phyloP scores from a whole-genome alignment of 352 stramenopile genomes.

The Phytopythium delawarense region DNA sequence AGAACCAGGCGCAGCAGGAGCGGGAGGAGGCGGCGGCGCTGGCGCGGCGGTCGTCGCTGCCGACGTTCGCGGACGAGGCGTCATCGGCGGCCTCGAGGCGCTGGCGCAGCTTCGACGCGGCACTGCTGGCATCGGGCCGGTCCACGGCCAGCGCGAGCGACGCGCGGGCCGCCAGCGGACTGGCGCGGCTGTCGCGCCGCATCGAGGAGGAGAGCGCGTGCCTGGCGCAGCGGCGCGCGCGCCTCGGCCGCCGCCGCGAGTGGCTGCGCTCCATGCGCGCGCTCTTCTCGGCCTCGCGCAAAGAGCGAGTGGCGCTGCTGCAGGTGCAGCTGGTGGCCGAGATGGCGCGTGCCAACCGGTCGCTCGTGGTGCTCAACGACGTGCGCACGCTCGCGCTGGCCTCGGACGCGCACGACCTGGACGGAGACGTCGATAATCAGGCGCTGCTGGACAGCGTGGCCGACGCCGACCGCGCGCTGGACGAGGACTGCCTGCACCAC shows the following conservation, averaged over 20 bases:
- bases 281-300: conserved; percentile 39
- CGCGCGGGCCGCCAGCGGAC: conserved; percentile 24
- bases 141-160: conserved; percentile 19
- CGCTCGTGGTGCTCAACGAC: conserved; percentile 43
- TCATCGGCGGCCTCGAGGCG: conserved; percentile 10
- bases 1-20: neutral
- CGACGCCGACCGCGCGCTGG: conserved; percentile 51
- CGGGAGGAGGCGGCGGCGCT: conserved; percentile 22
- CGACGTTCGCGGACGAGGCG: conserved; percentile 38
- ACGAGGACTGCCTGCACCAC: conserved; percentile 55
- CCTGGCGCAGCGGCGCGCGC: conserved; percentile 33
- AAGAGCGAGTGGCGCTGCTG: conserved; percentile 53
- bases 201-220: conserved; percentile 50
- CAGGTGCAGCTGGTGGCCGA: conserved; percentile 74
- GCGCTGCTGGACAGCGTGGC: conserved; percentile 38
- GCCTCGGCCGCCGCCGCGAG: conserved; percentile 37
- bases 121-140: conserved; percentile 17
- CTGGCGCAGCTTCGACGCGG: conserved; percentile 19
- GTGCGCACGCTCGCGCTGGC: conserved; percentile 34
- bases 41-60: conserved; percentile 61
- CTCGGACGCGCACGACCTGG: conserved; percentile 14
- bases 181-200: conserved; percentile 34
- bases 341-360: conserved; percentile 54
- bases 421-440: conserved; percentile 20
- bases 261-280: conserved; percentile 44